Evolutionary conservation across 257 asterid species (phyloP).

Genomic region (Forsythia suspensa): DNA sequence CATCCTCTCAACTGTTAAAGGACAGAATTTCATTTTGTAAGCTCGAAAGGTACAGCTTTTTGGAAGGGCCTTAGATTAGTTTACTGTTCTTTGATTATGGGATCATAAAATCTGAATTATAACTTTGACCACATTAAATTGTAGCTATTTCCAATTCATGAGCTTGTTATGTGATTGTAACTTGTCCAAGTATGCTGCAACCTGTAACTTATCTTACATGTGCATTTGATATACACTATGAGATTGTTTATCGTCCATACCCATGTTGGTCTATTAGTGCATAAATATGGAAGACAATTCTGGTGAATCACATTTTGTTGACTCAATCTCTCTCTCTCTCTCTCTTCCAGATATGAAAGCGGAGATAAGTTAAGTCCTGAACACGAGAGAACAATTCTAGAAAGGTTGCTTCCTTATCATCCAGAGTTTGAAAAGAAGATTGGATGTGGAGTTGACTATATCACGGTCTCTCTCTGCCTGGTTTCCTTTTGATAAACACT

Average conservation of each 20-base stretch:
- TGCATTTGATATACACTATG: background rate
- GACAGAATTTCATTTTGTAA: background rate
- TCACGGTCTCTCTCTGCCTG: constrained; percentile 25
- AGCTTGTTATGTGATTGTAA: background rate
- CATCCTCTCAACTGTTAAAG: background rate
- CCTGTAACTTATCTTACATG: background rate
- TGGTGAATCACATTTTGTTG: background rate
- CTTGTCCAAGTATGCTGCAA: background rate
- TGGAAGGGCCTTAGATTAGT: constrained; percentile 4
- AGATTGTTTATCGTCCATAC: background rate
- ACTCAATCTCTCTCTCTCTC: constrained; percentile 1
- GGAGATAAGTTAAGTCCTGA: constrained; percentile 83
- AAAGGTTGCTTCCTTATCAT: constrained; percentile 68
- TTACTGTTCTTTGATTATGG: background rate
- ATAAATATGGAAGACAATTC: background rate
- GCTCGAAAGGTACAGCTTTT: background rate
- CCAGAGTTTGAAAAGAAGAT: constrained; percentile 47
- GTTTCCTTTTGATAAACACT: background rate
- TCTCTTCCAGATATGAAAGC: constrained; percentile 59
- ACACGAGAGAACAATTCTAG: constrained; percentile 72
- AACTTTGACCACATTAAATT: background rate
- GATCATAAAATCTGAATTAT: background rate
- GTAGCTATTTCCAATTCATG: background rate
- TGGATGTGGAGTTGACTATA: constrained; percentile 49
- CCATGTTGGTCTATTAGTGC: background rate